Percentiles rank a stretch among this genome's conserved stretches.
phyloP scores from a whole-genome alignment of 2,329 filamentous ascomycete species.

The Truncatella angustata region DNA sequence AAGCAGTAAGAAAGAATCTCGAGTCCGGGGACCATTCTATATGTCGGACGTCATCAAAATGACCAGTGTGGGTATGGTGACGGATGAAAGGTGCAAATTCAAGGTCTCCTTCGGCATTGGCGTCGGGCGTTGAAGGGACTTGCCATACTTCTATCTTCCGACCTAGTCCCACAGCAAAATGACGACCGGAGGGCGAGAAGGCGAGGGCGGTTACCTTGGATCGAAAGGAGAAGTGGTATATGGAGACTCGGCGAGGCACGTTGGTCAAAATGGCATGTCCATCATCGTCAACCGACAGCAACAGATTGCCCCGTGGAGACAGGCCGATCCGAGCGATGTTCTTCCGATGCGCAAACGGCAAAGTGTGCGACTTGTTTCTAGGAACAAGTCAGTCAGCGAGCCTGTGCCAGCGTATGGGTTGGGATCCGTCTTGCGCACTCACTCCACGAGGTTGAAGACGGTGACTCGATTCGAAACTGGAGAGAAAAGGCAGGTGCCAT shows the following conservation, averaged over 20 bases:
- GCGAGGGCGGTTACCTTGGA: constrained; percentile 77
- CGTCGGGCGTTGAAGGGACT: constrained; percentile 84
- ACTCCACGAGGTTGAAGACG: constrained; percentile 96
- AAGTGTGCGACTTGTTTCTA: constrained; percentile 83
- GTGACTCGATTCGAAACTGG: constrained; percentile 95
- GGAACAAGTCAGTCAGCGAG: neutral
- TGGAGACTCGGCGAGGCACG: constrained; percentile 76
- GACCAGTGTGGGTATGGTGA: constrained; percentile 80
- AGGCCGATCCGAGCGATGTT: constrained; percentile 89
- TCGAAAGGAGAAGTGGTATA: constrained; percentile 96
- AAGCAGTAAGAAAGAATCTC: constrained; percentile 88
- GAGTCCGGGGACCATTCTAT: constrained; percentile 97
- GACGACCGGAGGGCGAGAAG: constrained; percentile 86
- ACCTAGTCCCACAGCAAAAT: constrained; percentile 87
- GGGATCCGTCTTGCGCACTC: too few species aligned
- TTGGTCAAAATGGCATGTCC: constrained; percentile 93
- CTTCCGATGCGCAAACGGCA: constrained; percentile 88
- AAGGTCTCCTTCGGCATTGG: constrained; percentile 74
- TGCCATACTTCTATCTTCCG: constrained; percentile 94
- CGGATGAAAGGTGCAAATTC: constrained; percentile 94
- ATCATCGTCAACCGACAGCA: constrained; percentile 92
- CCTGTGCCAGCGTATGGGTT: too few species aligned
- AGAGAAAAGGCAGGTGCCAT: constrained; percentile 93
- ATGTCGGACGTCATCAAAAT: constrained; percentile 82
- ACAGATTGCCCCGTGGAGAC: constrained; percentile 84